A percentile compares a stretch with the other conserved stretches of the same genome.
These are phyloP conservation scores for Trametes versicolor DNA, from an alignment of 1,284 basidiomycete species.

Conservation along the genomic window DNA sequence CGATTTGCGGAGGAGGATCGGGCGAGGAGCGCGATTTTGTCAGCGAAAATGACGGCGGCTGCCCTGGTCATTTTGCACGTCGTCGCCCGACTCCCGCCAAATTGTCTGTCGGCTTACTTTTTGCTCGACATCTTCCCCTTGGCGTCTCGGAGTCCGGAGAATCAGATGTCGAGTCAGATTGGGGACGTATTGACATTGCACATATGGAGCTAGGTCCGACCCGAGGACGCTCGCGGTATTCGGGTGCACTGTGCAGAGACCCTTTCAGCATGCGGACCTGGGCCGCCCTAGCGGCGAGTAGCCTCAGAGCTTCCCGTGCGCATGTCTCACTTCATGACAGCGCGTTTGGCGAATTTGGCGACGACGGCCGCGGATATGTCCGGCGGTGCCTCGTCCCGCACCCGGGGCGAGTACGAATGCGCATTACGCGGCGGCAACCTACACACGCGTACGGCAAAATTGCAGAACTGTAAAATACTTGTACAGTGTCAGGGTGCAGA, in stretches of 20 bases:
- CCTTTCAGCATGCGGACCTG: no score
- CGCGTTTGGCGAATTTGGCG: not conserved
- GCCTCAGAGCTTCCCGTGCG: not conserved
- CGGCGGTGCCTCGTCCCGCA: not conserved
- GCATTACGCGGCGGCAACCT: not conserved
- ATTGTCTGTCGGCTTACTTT: not conserved
- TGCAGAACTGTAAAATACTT: not conserved
- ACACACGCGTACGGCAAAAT: not conserved
- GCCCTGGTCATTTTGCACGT: not conserved
- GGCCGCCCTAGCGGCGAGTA: no score
- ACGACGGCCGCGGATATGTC: not conserved
- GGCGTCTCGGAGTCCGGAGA: not conserved
- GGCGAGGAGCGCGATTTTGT: not conserved
- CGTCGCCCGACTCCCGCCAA: not conserved
- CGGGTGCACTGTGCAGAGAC: no score
- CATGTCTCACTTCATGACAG: not conserved
- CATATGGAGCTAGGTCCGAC: no score
- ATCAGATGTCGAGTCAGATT: not conserved
- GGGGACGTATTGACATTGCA: not conserved
- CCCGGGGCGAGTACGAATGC: not conserved
- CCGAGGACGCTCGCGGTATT: no score
- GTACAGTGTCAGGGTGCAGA: no score
- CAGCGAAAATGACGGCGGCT: not conserved
- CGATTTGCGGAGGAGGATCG: not conserved
- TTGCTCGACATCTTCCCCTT: not conserved